Evolutionary conservation across 495 filamentous ascomycete species (phyloP).

Genomic region (Talaromyces adpressus): DNA sequence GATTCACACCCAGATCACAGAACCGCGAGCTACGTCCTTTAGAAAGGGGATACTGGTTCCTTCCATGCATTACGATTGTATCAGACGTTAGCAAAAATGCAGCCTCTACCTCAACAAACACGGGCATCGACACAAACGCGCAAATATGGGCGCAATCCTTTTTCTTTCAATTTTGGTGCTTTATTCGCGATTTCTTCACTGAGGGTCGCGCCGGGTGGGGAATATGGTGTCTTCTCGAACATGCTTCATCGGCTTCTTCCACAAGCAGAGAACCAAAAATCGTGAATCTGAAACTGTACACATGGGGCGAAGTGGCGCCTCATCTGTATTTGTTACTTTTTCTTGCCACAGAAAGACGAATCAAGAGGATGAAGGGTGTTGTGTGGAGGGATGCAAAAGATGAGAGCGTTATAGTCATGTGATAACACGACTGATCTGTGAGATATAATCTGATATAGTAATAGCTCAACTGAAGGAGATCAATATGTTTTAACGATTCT

Average conservation of each 20-base stretch:
- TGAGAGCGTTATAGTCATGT: background rate
- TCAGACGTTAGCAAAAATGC: background rate
- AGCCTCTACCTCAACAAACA: background rate
- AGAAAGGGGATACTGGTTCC: constrained; percentile 64
- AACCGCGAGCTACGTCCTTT: constrained; percentile 42
- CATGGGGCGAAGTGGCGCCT: constrained; percentile 56
- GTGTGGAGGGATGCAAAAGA: constrained; percentile 49
- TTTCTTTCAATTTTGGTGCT: constrained; percentile 51
- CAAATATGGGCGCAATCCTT: constrained; percentile 19
- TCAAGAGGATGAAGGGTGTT: constrained; percentile 41
- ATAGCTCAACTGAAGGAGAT: background rate
- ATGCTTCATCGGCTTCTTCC: constrained; percentile 10
- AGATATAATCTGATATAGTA: background rate
- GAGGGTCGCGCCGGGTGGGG: constrained; percentile 62
- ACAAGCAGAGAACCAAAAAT: background rate
- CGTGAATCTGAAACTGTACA: constrained; percentile 48
- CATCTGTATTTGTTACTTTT: constrained; percentile 62
- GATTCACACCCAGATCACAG: constrained; percentile 46
- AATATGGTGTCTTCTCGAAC: constrained; percentile 44
- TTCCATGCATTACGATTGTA: constrained; percentile 24
- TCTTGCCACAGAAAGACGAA: constrained; percentile 50
- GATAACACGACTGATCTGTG: background rate
- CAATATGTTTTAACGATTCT: no score
- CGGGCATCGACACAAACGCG: constrained; percentile 4
- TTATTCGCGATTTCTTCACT: constrained; percentile 49